phyloP scores from a whole-genome alignment of 2,329 filamentous ascomycete species.

The Beauveria australis region DNA sequence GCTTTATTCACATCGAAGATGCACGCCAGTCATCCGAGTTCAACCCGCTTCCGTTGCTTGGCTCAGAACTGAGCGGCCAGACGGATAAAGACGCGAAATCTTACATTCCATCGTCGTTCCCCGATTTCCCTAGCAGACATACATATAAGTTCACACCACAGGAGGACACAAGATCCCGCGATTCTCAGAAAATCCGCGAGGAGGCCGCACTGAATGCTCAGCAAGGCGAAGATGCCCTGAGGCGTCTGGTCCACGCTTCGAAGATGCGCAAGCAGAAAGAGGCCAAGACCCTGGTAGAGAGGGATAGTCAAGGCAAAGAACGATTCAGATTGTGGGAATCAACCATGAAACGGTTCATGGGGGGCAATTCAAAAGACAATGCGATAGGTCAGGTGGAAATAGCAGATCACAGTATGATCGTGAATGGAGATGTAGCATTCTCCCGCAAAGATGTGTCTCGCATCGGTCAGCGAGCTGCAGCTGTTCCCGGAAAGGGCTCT shows the following conservation, averaged over 20 bases:
- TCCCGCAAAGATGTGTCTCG: conserved; percentile 46
- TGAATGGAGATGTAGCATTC: conserved; percentile 47
- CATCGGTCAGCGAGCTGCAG: conserved; percentile 32
- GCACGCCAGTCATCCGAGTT: conserved; percentile 23
- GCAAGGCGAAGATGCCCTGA: conserved; percentile 53
- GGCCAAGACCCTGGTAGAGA: conserved; percentile 47
- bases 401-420: conserved; percentile 57
- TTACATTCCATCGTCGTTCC: conserved; percentile 52
- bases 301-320: conserved; percentile 42
- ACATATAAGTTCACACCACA: conserved; percentile 54
- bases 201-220: conserved; percentile 52
- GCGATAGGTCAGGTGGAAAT: conserved; percentile 38
- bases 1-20: conserved; percentile 29
- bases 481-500: background rate
- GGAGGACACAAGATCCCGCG: conserved; percentile 36
- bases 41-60: conserved; percentile 36
- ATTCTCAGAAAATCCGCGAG: conserved; percentile 50
- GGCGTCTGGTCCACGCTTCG: conserved; percentile 50
- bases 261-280: conserved; percentile 60
- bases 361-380: conserved; percentile 22
- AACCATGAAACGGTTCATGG: conserved; percentile 49
- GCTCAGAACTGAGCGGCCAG: conserved; percentile 49
- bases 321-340: conserved; percentile 53
- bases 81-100: conserved; percentile 45
- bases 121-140: conserved; percentile 55